Base-by-base conservation (phyloP, 2,329 filamentous ascomycete species). In the Alternaria metachromatica region DNA sequence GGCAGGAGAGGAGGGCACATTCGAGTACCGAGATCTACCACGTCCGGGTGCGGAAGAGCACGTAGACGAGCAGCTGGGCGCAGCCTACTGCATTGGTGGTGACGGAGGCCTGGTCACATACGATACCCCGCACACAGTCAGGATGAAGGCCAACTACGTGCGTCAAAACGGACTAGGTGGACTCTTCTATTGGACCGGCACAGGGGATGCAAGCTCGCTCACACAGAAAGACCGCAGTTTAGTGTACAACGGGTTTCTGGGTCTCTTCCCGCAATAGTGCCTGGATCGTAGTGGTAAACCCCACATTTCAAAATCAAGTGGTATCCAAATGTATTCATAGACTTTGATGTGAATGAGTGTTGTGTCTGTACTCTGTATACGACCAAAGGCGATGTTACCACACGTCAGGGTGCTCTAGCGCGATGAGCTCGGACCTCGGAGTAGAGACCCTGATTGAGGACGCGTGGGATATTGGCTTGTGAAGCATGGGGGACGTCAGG, bases 181-280 rank as follows among this genome's bases (percentile, higher is more conserved):
- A 0, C 80, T 96, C 9, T 95, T 94, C 78, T 96, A 94, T 79
- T 94, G 91, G 90, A 89, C 90, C 57, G 91, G 89, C n/a, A 90
- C 90, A 13, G 88, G 87, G 4, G 92, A 96, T 81, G 86, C 87
- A 8, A 77, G 80, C 44, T 76, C 73, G 13, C 71, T 77, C 49
- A 86, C 70, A 6, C 69, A 78, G n/a, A 78, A 80, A 58, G 74
- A 79, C 44, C 81, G 85, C 68, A 91, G 89, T 73, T 73, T 92
- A 64, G 86, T 91, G 23, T 84, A 84, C 57, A 86, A 87, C 30
- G 89, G 89, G 5, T 89, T 86, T 71, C 81, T 86, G 61, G 85
- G 84, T 3, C 75, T 90, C 45, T 78, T 78, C 56, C 76, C 74
- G 21, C 73, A 77, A 51, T 76, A 71, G 54, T 10, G 3, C 9